Evolutionary conservation across 257 asterid species (phyloP), one percentile per base, ranked within the genome.

Genomic region (Datura wrightii): DNA sequence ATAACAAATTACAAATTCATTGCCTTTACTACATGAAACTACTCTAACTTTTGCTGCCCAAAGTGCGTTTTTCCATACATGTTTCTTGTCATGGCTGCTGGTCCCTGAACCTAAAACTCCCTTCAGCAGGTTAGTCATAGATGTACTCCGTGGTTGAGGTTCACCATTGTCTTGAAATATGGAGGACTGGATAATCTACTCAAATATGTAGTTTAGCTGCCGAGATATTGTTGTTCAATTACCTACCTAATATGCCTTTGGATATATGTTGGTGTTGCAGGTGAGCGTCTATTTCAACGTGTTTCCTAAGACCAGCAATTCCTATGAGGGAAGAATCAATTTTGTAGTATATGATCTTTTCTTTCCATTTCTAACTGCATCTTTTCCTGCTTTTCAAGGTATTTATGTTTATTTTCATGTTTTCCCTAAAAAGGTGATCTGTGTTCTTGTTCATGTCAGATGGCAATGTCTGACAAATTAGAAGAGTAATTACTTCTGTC

Each of bases 111-210:
- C 41, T 56, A 16, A 24, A 62, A 62, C 7, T 31, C 41, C 42
- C 4, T 63, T 63, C 65, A 34, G 72, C 37, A 65, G 72, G 72
- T 65, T 65, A 58, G 34, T 10, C 39, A 63, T 65, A 34, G 72
- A 15, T 65, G 41, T 65, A 36, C 8, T 65, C 10, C 15, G 70
- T 9, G 70, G 41, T 31, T 62, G 16, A 62, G 41, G 41, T 36
- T 24, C 41, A 24, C 46, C n/a, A 36, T 36, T 34, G 41, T 65
- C n/a, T 65, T 65, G 72, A 36, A 65, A 65, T 48, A 24, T 16
- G 31, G 63, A 14, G 46, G 63, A 52, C 48, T 24, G 48, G 34
- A 52, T 78, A 78, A 76, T 31, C 82, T 31, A 52, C 82, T 78
- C 3, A 6, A 74, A 71, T 71, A 44, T 71, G 53, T 44, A 44